Evolutionary conservation across 768 basidiomycete genomes (phyloP).

Genomic region (Fibroporia radiculosa): DNA sequence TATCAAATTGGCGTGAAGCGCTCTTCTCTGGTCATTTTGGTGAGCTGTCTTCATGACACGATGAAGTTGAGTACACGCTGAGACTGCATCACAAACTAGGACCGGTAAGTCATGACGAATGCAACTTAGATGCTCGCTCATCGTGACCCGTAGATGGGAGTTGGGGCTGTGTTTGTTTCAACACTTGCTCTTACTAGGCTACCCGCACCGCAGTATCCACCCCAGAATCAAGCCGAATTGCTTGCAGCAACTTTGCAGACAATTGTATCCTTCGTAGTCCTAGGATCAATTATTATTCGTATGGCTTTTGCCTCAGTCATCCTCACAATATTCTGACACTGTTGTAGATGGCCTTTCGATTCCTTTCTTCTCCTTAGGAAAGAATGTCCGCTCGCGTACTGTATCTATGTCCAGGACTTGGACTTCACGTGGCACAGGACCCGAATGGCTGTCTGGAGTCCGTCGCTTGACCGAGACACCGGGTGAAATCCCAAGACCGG

Average conservation of each 20-base stretch:
- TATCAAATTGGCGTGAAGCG: constrained; percentile 77
- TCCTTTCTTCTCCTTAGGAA: constrained; percentile 53
- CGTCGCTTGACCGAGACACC: constrained; percentile 17
- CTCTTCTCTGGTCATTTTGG: constrained; percentile 91
- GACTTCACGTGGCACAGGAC: constrained; percentile 26
- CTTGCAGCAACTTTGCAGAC: constrained; percentile 72
- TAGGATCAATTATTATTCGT: constrained; percentile 83
- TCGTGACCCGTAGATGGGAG: constrained; percentile 64
- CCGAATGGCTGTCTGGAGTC: constrained; percentile 39
- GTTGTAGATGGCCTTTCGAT: constrained; percentile 59
- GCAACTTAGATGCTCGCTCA: neutral
- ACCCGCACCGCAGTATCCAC: constrained; percentile 49
- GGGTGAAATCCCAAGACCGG: neutral
- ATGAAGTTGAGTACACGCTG: neutral
- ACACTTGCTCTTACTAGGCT: constrained; percentile 61
- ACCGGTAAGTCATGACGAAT: constrained; percentile 35
- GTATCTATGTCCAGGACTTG: constrained; percentile 38
- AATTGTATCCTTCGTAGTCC: constrained; percentile 81
- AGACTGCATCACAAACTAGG: constrained; percentile 28
- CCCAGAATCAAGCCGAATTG: constrained; percentile 59
- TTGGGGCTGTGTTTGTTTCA: constrained; percentile 85
- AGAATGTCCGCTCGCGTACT: constrained; percentile 37
- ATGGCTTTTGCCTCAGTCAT: constrained; percentile 18
- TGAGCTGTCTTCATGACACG: constrained; percentile 17
- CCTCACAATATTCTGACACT: neutral